phyloP scores from a whole-genome alignment of 768 basidiomycete species.

The Lactarius hatsudake region DNA sequence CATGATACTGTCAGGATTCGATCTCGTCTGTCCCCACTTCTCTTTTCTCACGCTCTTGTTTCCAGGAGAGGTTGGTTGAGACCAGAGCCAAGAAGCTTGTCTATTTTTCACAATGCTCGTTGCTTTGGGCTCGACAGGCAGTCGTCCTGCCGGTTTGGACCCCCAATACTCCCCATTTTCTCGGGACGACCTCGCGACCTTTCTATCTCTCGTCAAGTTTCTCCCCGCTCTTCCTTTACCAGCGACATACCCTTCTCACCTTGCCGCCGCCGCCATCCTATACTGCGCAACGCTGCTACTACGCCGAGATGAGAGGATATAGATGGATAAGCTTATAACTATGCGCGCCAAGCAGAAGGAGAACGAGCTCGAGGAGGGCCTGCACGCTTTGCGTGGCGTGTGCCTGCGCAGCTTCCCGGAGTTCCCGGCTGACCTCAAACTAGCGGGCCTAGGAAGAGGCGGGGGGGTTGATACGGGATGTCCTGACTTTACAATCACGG shows the following conservation, averaged over 20 bases:
- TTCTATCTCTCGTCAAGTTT: slow-evolving; percentile 64
- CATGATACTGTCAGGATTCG: slow-evolving; percentile 44
- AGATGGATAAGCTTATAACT: slow-evolving; percentile 57
- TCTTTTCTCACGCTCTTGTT: slow-evolving; percentile 3
- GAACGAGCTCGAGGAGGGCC: slow-evolving; percentile 72
- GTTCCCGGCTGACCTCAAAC: slow-evolving; percentile 73
- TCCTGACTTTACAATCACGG: slow-evolving; percentile 56
- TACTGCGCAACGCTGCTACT: slow-evolving; percentile 75
- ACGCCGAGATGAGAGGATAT: slow-evolving; percentile 80
- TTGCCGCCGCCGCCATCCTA: slow-evolving; percentile 62
- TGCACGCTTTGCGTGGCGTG: slow-evolving; percentile 60
- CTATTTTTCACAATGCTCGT: slow-evolving; percentile 80
- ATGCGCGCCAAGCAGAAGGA: slow-evolving; percentile 43
- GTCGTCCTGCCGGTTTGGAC: slow-evolving; percentile 59
- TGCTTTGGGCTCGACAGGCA: slow-evolving; percentile 80
- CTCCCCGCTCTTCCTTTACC: slow-evolving; percentile 73
- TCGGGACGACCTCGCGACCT: slow-evolving; percentile 46
- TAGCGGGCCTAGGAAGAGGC: slow-evolving; percentile 53
- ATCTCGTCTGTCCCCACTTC: background rate
- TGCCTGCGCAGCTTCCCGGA: slow-evolving; percentile 84
- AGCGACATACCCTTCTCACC: slow-evolving; percentile 79
- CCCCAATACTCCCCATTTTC: slow-evolving; percentile 56
- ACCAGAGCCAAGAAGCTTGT: slow-evolving; percentile 78
- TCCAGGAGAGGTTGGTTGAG: slow-evolving; percentile 69
- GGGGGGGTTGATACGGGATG: slow-evolving; percentile 63